Conservation (phyloP, 371 early-diverging fungal species). For the Actinomortierella ambigua region DNA sequence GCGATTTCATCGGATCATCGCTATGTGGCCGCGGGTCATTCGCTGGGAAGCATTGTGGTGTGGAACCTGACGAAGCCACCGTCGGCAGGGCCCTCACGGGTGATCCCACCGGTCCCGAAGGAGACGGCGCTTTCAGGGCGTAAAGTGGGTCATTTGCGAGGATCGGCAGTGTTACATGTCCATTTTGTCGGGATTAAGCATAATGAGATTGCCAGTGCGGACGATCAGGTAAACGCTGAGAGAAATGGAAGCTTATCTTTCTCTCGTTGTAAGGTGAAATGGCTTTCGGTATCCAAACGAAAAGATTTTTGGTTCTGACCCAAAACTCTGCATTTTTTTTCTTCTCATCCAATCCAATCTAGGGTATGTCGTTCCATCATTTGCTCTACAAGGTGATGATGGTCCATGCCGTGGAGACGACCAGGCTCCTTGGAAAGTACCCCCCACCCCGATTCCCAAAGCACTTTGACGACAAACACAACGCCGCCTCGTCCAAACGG, state of each 20-base stretch:
- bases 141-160: slow-evolving; percentile 73
- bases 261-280: slow-evolving; percentile 1
- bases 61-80: slow-evolving; percentile 71
- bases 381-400: slow-evolving; percentile 68
- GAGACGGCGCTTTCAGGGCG: slow-evolving; percentile 50
- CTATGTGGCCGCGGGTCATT: slow-evolving; percentile 73
- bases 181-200: slow-evolving; percentile 71
- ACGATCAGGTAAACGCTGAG: slow-evolving; percentile 71
- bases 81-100: slow-evolving; percentile 48
- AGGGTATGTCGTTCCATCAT: slow-evolving; percentile 81
- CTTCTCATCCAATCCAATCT: neutral
- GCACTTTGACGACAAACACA: slow-evolving; percentile 12
- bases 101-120: slow-evolving; percentile 57
- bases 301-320: neutral
- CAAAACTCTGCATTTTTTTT: neutral
- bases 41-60: slow-evolving; percentile 70
- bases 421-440: slow-evolving; percentile 70
- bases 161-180: slow-evolving; percentile 71
- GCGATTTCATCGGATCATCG: slow-evolving; percentile 74
- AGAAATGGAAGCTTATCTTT: too few species aligned
- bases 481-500: slow-evolving; percentile 46
- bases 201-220: slow-evolving; percentile 73
- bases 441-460: slow-evolving; percentile 48
- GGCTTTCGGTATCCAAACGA: neutral
- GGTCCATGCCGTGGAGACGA: slow-evolving; percentile 71